Conservation (phyloP, 768 basidiomycete species). For the Podaxis rugospora region DNA sequence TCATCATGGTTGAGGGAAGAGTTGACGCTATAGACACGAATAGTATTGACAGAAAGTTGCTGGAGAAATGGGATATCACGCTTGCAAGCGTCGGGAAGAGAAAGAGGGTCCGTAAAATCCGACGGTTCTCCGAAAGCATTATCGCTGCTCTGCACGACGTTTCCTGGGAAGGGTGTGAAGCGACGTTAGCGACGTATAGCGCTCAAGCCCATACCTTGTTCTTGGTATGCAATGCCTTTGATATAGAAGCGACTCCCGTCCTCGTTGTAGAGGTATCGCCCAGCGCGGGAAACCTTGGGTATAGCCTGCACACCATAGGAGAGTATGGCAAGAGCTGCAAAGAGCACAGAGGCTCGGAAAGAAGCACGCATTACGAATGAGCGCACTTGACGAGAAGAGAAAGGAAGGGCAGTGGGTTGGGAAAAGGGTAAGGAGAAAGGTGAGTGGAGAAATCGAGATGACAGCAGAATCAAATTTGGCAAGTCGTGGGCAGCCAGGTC, state of each 20-base stretch:
- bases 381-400: conserved; percentile 6
- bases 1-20: conserved; percentile 78
- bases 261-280: conserved; percentile 77
- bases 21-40: conserved; percentile 87
- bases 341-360: conserved; percentile 27
- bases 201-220: conserved; percentile 50
- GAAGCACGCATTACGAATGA: conserved; percentile 20
- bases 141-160: conserved; percentile 39
- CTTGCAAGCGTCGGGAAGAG: conserved; percentile 58
- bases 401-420: conserved; percentile 6
- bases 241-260: conserved; percentile 82
- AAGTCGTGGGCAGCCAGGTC: background rate
- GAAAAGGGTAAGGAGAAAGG: background rate
- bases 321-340: conserved; percentile 36
- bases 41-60: conserved; percentile 72
- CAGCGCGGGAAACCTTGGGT: conserved; percentile 60
- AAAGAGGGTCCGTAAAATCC: conserved; percentile 77
- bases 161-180: conserved; percentile 26
- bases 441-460: conserved; percentile 5
- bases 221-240: conserved; percentile 83
- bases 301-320: conserved; percentile 60
- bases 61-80: conserved; percentile 79
- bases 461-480: background rate
- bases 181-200: background rate
- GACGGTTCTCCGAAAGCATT: conserved; percentile 70